Base-by-base conservation (phyloP, 1,284 basidiomycete genomes). In the Melampsora larici-populina region DNA sequence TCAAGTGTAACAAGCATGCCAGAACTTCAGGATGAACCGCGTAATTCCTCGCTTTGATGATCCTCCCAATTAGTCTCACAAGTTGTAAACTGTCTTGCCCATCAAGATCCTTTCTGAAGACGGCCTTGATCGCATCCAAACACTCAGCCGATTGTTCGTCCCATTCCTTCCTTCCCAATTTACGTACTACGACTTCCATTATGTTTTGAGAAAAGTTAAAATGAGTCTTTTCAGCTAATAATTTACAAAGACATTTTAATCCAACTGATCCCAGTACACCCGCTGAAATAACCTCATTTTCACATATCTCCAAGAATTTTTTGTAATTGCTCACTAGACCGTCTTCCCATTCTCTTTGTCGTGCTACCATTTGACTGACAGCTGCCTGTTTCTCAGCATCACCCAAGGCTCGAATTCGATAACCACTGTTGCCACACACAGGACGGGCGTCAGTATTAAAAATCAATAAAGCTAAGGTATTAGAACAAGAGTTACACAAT, bases 161-260 rank as follows among this genome's bases (percentile, higher is more conserved):
- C 93, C 94, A 97, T 49, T 90, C 89, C 83, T 89, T 90, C 81
- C 89, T 89, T 81, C 94, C 96, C 74, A 99, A 85, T 21, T 90
- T 88, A 70, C 91, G 89, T 24, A 99, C 89, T 67, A 99, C 86
- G 70, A 91, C 90, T 78, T 89, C 90, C 88, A 97, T 92, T 80
- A 99, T 88, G 85, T 99, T 98, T 80, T 89, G 87, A 69, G 92
- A 89, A 85, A 97, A 99, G 86, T 99, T 99, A 88, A 99, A 99
- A 85, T 99, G 95, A 13, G 93, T 92, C 79, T 90, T 89, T 80
- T 92, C 89, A 26, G 87, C 87, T 15, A 95, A 86, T 63, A 99
- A 87, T 3, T 91, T 91, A 84, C 93, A 95, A 87, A 99, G 90
- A 83, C 91, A 93, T 82, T 89, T 90, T 67, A 99, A 86, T 48